These are phyloP conservation scores for Torulaspora globosa DNA, from an alignment of 1,139 yeast genomes.

Conservation along the genomic window DNA sequence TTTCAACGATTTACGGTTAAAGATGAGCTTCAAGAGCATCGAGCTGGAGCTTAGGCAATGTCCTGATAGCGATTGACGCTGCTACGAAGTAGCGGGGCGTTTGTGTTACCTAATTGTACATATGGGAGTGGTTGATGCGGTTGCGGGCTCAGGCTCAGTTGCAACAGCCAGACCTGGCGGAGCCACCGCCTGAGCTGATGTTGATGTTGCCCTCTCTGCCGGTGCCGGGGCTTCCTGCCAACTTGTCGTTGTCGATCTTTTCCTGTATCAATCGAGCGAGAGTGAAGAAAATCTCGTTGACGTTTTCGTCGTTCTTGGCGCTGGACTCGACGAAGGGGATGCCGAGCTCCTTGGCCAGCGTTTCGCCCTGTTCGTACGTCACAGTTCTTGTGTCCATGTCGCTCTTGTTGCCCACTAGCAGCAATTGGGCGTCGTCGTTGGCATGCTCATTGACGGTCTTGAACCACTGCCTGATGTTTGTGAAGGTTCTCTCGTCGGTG, in stretches of 20 bases:
- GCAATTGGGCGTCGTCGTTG: constrained; percentile 88
- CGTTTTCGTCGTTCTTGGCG: constrained; percentile 90
- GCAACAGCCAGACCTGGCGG: constrained; percentile 32
- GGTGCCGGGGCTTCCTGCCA: constrained; percentile 23
- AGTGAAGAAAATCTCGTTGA: constrained; percentile 85
- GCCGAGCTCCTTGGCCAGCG: constrained; percentile 79
- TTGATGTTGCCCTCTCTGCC: constrained; percentile 36
- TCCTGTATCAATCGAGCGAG: constrained; percentile 87
- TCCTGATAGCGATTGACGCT: too few species aligned
- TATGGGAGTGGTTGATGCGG: not conserved
- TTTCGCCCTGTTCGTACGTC: constrained; percentile 82
- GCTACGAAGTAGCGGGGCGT: not conserved
- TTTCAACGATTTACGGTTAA: not conserved
- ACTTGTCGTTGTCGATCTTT: constrained; percentile 48
- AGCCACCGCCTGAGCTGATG: constrained; percentile 26
- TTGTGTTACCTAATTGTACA: constrained; percentile 4
- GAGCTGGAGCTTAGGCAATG: not conserved
- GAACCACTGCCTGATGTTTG: constrained; percentile 81
- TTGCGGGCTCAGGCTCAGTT: not conserved
- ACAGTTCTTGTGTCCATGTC: constrained; percentile 76
- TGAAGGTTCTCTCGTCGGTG: constrained; percentile 90
- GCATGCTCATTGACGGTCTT: constrained; percentile 95
- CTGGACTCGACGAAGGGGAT: constrained; percentile 92
- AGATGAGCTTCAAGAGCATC: not conserved
- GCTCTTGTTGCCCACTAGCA: constrained; percentile 91